Evolutionary conservation across 2,329 filamentous ascomycete species (phyloP), one percentile per base, ranked within the genome.

Genomic region (Dryadomyces quercus-mongolicae): DNA sequence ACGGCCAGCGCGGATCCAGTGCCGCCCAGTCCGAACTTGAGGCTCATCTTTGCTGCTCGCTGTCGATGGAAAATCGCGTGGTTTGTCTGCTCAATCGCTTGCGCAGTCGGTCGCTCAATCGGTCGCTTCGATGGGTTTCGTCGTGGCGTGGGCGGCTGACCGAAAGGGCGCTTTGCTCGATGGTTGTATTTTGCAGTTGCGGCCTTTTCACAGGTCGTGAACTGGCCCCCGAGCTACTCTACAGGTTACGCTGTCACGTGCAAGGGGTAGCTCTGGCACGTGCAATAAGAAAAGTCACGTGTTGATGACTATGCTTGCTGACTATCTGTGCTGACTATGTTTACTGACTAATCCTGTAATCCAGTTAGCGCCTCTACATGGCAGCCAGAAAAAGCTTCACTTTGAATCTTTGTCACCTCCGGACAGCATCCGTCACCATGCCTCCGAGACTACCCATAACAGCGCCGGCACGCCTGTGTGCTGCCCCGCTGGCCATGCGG

Each of bases 21-120:
- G 70, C 81, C 80, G 70, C 85, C 83, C 64, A 81, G 70, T 64
- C 84, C 81, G 74, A 92, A 91, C 58, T 67, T 72, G 67, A 86
- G 77, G 78, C 82, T 83, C 87, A 92, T 92, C 49, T 31, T 21
- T 22, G 49, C 34, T 47, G 43, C 21, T 47, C 45, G 20, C 45
- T 12, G 22, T 25, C 12, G 43, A 18, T 45, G 43, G 18, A 18
- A 21, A 45, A 20, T 18, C 43, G 13, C 13, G n/a, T 5, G 1
- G 18, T 45, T 45, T 18, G 43, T 31, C 25, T 31, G 25, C 25
- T 31, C 25, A 31, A 31, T 31, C 18, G 43, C 13, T 45, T 18
- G 3, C 18, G 18, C 21, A 7, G 43, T 20, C 43, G 20, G 18
- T 31, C 25, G 25, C 25, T 31, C 25, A 31, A 31, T 31, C 25